These are phyloP conservation scores for Monosporascus sp. DNA, from an alignment of 2,329 filamentous ascomycete species.

Conservation along the genomic window DNA sequence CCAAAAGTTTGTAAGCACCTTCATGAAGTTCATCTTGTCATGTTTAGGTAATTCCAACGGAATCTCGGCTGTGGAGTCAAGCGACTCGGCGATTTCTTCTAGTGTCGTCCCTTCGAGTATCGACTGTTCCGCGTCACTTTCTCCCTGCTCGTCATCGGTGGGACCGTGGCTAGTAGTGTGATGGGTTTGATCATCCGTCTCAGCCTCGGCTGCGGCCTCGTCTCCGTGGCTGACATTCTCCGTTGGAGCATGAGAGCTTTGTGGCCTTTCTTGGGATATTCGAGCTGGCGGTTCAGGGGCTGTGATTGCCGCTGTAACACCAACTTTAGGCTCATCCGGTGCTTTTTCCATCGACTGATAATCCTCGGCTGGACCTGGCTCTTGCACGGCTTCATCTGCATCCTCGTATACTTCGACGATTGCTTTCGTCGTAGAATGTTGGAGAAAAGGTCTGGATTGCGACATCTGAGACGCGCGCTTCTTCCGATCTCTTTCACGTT, in stretches of 20 bases:
- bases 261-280: constrained; percentile 5
- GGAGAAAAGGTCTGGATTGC: constrained; percentile 71
- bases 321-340: constrained; percentile 25
- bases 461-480: constrained; percentile 73
- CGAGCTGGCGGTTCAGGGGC: constrained; percentile 5
- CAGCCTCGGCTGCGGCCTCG: constrained; percentile 32
- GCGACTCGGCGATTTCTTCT: constrained; percentile 56
- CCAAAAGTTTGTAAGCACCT: constrained; percentile 96
- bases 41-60: constrained; percentile 79
- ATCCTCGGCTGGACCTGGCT: constrained; percentile 63
- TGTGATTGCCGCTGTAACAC: constrained; percentile 12
- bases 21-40: constrained; percentile 88
- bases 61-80: constrained; percentile 55
- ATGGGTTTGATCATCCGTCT: constrained; percentile 37
- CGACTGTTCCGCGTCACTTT: constrained; percentile 68
- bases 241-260: constrained; percentile 14
- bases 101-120: constrained; percentile 63
- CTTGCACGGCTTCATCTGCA: constrained; percentile 86
- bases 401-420: constrained; percentile 95
- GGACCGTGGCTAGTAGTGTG: constrained; percentile 50
- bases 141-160: constrained; percentile 61
- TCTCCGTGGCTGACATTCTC: constrained; percentile 21
- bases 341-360: constrained; percentile 38
- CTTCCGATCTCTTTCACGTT: constrained; percentile 78
- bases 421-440: constrained; percentile 86